A percentile compares a stretch with the other conserved stretches of the same genome.
Evolutionary conservation across 192 early-diverging fungal species (phyloP).

Genomic region (Coemansia furcata): DNA sequence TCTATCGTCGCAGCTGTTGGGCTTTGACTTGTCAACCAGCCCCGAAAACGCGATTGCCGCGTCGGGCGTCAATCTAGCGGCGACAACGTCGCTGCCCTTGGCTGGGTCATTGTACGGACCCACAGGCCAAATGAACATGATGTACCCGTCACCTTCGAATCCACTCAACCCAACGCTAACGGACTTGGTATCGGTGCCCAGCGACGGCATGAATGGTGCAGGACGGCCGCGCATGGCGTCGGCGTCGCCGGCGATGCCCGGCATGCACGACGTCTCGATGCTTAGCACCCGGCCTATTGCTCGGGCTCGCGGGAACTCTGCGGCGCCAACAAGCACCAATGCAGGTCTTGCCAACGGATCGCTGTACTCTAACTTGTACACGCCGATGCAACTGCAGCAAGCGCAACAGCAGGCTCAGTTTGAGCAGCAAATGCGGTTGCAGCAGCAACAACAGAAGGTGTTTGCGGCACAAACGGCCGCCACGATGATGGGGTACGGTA

Average conservation of each 20-base stretch:
- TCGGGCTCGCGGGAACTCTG: conserved; percentile 30
- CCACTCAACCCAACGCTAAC: conserved; percentile 29
- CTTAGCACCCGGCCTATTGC: conserved; percentile 36
- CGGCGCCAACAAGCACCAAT: neutral
- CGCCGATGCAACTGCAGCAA: conserved; percentile 40
- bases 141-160: conserved; percentile 1
- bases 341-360: conserved; percentile 8
- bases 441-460: conserved; percentile 17
- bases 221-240: conserved; percentile 22
- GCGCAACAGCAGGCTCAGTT: conserved; percentile 24
- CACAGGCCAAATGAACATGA: neutral
- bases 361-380: conserved; percentile 40
- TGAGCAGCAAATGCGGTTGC: conserved; percentile 10
- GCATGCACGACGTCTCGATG: conserved; percentile 16
- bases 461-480: conserved; percentile 9
- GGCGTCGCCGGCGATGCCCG: conserved; percentile 27
- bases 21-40: conserved; percentile 39
- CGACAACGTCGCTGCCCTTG: conserved; percentile 11
- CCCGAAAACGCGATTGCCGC: conserved; percentile 16
- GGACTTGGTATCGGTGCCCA: conserved; percentile 15
- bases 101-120: conserved; percentile 4
- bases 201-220: neutral
- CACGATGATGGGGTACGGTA: conserved; percentile 19
- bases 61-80: neutral
- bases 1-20: conserved; percentile 10